Evolutionary conservation across 306 rosid species (phyloP).

Genomic region (Canavalia ensiformis): DNA sequence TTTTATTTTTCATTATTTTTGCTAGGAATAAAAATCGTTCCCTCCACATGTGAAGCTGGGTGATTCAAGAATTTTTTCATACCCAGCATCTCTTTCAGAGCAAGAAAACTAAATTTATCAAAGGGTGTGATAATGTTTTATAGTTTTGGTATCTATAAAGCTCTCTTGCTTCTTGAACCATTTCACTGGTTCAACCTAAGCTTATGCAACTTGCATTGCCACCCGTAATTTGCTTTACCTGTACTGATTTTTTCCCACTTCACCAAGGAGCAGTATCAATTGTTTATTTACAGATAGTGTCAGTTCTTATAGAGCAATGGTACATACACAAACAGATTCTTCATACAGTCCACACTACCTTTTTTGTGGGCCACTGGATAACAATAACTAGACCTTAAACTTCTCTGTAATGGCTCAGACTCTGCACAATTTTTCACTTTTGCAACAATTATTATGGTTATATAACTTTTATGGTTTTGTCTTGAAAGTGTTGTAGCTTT

Average conservation of each 20-base stretch:
- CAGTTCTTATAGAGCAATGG: slow-evolving; percentile 26
- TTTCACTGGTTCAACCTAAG: slow-evolving; percentile 14
- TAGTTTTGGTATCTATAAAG: slow-evolving; percentile 3
- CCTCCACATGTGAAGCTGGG: neutral
- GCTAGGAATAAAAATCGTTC: slow-evolving; percentile 16
- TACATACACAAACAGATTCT: slow-evolving; percentile 1
- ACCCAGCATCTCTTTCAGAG: neutral
- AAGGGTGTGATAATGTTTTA: neutral
- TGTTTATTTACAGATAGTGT: slow-evolving; percentile 2
- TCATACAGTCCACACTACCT: neutral
- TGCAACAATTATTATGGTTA: slow-evolving; percentile 12
- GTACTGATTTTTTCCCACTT: neutral
- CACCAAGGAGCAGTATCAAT: slow-evolving; percentile 1
- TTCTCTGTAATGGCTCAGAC: neutral
- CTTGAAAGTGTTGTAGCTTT: slow-evolving; percentile 20
- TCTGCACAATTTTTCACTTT: slow-evolving; percentile 16
- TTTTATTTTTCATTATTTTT: slow-evolving; percentile 20
- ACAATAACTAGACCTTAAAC: neutral
- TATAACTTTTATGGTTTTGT: slow-evolving; percentile 14
- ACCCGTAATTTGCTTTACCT: neutral
- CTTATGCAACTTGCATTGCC: slow-evolving; percentile 24
- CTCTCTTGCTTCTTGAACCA: slow-evolving; percentile 18
- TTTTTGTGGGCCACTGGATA: slow-evolving; percentile 2
- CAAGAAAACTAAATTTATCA: slow-evolving; percentile 8
- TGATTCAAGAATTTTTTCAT: neutral